Percentiles rank a stretch among this genome's conserved stretches.
Conservation (phyloP, 2,329 filamentous ascomycete species). For the Pseudohalonectria lignicola region DNA sequence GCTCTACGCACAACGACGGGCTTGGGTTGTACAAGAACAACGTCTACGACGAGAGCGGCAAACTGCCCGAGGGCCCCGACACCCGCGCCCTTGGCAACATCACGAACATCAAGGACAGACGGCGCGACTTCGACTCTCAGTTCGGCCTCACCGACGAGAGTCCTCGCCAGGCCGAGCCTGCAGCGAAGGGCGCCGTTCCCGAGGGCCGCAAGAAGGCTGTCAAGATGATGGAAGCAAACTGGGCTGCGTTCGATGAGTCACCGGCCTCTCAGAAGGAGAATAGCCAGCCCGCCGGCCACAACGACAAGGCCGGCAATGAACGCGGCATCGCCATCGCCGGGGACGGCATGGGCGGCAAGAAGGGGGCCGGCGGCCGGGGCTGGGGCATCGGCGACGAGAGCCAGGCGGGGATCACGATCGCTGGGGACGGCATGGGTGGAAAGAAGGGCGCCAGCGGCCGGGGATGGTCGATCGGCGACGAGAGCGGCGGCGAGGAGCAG, state of each 20-base stretch:
- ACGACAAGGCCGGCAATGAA: conserved; percentile 8
- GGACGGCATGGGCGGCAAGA: conserved; percentile 56
- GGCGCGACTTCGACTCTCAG: conserved; percentile 67
- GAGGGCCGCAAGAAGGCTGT: conserved; percentile 58
- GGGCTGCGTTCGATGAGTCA: conserved; percentile 44
- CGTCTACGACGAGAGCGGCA: conserved; percentile 50
- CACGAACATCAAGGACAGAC: conserved; percentile 62
- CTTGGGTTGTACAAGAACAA: conserved; percentile 69
- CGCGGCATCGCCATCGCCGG: conserved; percentile 39
- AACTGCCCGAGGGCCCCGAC: conserved; percentile 21
- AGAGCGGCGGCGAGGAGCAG: conserved; percentile 33
- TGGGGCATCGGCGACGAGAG: conserved; percentile 48
- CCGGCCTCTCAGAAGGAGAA: conserved; percentile 42
- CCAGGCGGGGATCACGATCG: conserved; percentile 32
- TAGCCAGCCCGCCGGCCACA: conserved; percentile 20
- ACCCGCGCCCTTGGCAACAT: conserved; percentile 48
- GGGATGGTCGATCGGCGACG: conserved; percentile 48
- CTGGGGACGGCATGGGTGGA: conserved; percentile 57
- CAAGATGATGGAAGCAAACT: conserved; percentile 61
- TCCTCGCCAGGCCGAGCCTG: conserved; percentile 30
- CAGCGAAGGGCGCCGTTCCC: conserved; percentile 26
- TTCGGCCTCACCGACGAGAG: conserved; percentile 66
- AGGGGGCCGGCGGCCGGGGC: conserved; percentile 34
- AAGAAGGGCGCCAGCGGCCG: conserved; percentile 37
- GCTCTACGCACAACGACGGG: conserved; percentile 54